These are phyloP conservation scores for Irpex lacteus DNA, from an alignment of 1,284 basidiomycete genomes.

Conservation along the genomic window DNA sequence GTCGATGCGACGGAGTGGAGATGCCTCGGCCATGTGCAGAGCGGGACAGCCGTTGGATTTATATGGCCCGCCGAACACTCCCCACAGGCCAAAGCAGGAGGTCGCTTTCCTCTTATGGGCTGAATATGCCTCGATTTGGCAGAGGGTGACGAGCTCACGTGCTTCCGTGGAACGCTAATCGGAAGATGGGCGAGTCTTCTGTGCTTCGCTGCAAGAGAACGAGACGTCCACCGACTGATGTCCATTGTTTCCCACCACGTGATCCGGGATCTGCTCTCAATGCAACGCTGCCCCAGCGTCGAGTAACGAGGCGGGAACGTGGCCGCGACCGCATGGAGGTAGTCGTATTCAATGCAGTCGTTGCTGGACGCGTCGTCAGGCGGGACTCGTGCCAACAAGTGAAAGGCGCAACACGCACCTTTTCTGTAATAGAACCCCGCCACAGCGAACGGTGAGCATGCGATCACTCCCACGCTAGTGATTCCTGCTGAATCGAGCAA, in stretches of 20 bases:
- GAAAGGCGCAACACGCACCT: neutral
- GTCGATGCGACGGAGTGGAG: conserved; percentile 1
- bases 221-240: neutral
- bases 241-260: neutral
- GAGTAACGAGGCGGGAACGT: neutral
- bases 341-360: neutral
- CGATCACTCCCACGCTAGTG: neutral
- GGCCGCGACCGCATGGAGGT: neutral
- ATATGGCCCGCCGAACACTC: neutral
- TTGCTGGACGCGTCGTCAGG: neutral
- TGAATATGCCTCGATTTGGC: neutral
- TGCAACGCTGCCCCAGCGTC: neutral
- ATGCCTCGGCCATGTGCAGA: neutral
- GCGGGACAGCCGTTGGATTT: neutral
- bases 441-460: neutral
- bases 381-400: neutral
- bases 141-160: neutral
- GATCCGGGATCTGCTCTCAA: neutral
- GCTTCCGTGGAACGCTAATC: neutral
- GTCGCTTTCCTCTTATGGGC: neutral
- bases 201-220: neutral
- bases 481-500: neutral
- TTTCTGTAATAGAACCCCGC: neutral
- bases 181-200: neutral
- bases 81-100: conserved; percentile 4